A percentile compares a stretch with the other conserved stretches of the same genome.
Evolutionary conservation across 345 rosid genomes (phyloP).

Genomic region (Eutrema japonicum): DNA sequence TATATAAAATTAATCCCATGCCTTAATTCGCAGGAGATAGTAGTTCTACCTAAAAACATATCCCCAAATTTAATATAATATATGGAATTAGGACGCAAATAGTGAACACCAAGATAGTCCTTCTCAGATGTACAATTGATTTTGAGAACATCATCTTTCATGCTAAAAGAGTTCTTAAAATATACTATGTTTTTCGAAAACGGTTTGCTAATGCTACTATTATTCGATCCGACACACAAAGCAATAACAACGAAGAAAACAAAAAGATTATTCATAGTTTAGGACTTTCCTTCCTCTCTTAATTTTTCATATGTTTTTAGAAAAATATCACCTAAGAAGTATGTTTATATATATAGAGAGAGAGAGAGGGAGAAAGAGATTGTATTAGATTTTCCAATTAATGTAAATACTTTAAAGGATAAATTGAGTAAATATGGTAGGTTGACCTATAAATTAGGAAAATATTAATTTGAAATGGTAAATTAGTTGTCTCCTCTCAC

Average conservation of each 20-base stretch:
- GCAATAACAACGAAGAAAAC: background rate
- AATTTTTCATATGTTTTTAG: no score
- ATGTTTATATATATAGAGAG: no score
- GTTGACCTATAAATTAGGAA: no score
- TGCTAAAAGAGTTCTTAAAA: background rate
- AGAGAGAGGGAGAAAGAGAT: no score
- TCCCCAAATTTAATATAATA: constrained; percentile 2
- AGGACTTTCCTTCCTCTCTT: no score
- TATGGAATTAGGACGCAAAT: background rate
- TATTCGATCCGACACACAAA: background rate
- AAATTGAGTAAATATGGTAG: no score
- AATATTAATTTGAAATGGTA: no score
- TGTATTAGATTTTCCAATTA: no score
- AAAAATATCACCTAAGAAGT: no score
- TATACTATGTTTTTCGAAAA: background rate
- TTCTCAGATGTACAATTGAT: background rate
- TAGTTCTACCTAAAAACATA: background rate
- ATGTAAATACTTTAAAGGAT: no score
- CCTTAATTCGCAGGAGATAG: background rate
- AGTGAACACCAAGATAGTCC: background rate
- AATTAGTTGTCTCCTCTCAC: no score
- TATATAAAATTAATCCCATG: background rate
- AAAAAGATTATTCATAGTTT: background rate
- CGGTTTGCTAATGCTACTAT: background rate
- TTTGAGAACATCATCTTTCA: background rate